Evolutionary conservation across 148 eudicot genomes (phyloP).

Genomic region (Fagopyrum esculentum): DNA sequence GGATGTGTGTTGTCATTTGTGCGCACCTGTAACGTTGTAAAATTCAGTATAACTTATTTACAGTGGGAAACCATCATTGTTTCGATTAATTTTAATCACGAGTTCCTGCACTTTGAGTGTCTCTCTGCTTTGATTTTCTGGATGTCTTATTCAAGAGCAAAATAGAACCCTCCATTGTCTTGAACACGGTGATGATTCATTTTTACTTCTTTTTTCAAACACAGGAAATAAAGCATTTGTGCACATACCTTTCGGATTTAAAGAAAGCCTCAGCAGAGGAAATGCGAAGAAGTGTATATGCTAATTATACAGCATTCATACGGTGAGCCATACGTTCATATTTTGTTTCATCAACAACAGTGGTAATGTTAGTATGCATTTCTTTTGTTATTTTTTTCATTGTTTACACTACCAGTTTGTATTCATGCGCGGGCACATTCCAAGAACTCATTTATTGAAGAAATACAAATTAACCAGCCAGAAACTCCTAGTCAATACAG

Average conservation of each 20-base stretch:
- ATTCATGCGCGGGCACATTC: neutral
- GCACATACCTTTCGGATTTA: constrained; percentile 78
- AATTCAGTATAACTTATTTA: neutral
- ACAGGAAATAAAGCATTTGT: constrained; percentile 89
- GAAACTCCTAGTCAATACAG: neutral
- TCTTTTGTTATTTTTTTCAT: neutral
- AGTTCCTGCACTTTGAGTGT: neutral
- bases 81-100: neutral
- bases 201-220: neutral
- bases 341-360: neutral
- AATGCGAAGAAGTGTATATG: constrained; percentile 96
- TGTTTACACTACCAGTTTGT: neutral
- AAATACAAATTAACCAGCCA: neutral
- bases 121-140: neutral
- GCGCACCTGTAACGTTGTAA: neutral
- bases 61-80: neutral
- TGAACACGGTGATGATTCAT: neutral
- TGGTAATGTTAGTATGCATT: neutral
- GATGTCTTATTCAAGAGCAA: neutral
- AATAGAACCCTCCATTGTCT: constrained; percentile 1
- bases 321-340: constrained; percentile 41
- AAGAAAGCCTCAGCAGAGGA: constrained; percentile 97
- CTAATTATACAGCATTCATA: constrained; percentile 90
- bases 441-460: neutral
- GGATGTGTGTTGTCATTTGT: neutral